Base-by-base conservation (phyloP, 306 rosid species). In the Rubus idaeus region DNA sequence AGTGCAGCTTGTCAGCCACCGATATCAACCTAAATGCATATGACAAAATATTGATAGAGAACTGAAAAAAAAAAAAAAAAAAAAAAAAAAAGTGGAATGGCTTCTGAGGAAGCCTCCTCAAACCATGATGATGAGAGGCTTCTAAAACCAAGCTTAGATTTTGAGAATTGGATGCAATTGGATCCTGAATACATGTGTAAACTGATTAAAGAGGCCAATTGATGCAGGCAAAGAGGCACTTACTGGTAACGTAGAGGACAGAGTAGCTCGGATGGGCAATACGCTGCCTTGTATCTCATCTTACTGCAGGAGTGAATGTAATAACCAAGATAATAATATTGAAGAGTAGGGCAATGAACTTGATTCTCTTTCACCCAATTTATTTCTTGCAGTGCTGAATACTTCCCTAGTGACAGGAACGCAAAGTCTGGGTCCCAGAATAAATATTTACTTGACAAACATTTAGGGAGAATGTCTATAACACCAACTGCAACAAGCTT, bases 391-490 rank as follows among this genome's bases (percentile, higher is more conserved):
- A 92, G 73, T 4, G 96, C 96, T 23, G 97, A 90, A 84, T 96
- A 96, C 88, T 92, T 96, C 74, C 99, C 99, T 21, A 91, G 91
- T 63, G 99, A 92, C 40, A 96, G 88, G 83, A 89, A 91, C 58
- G 99, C 96, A 85, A 88, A 92, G 84, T 92, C 93, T 64, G 98
- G 99, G 75, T 96, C 99, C 99, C 99, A 96, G 85, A 92, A 92
- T 79, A 96, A 80, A 82, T 96, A 96, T 87, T 92, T 96, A 84
- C 99, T 96, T 1, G 98, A 96, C 82, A 96, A 78, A 89, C 97
- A 90, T 75, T 79, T 92, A 47, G 99, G 99, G 68, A 96, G 97
- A 84, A 96, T 88, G 72, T 96, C 99, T 66, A 96, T 75, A 73
- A 96, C 98, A 79, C 99, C 99, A 75, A 96, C 99, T 49, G 98